Evolutionary conservation across 1,284 basidiomycete genomes (phyloP), one percentile per base, ranked within the genome.

Genomic region (Pyrrhoderma noxium): DNA sequence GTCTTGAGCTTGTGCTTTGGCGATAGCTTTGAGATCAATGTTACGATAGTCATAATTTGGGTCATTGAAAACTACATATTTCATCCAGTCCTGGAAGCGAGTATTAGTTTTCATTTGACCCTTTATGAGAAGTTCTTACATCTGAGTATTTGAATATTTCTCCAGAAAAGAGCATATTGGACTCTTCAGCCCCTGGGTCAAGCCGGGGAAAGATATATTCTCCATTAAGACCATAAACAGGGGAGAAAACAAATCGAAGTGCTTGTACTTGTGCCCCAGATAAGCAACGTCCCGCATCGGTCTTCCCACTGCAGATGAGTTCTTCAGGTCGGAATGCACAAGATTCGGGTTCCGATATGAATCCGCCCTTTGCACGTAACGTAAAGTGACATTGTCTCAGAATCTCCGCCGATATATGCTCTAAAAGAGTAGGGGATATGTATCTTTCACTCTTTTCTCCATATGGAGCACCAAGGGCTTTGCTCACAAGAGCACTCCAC

Each of bases 361-460:
- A 57, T 5, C 67, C 65, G 56, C 69, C 68, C 31, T 35, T 35
- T 7, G 64, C 59, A 14, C 67, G 68, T 48, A 68, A 68, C n/a
- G 68, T 46, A 0, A n/a, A 44, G 51, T 70, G 68, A 54, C 68
- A 69, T 52, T 69, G 65, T 2, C 51, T 48, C 5, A 68, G 46
- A 2, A 68, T 59, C 22, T 64, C 62, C 39, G 56, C 45, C 7
- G 61, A 45, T 9, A 67, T 49, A 7, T 58, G 16, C 0, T 47
- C 48, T 65, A 61, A 67, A 11, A 56, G 21, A 3, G 35, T 39
- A 2, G 48, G 22, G 2, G 61, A 52, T n/a, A 65, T 62, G 38
- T 56, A 57, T 51, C 46, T 57, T 51, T 50, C 47, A 39, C 48
- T 58, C 27, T 36, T 36, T 21, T 50, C 34, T 3, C 37, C 37